Base-by-base conservation (phyloP, 2,329 filamentous ascomycete genomes). In the Phyllosticta citriasiana region DNA sequence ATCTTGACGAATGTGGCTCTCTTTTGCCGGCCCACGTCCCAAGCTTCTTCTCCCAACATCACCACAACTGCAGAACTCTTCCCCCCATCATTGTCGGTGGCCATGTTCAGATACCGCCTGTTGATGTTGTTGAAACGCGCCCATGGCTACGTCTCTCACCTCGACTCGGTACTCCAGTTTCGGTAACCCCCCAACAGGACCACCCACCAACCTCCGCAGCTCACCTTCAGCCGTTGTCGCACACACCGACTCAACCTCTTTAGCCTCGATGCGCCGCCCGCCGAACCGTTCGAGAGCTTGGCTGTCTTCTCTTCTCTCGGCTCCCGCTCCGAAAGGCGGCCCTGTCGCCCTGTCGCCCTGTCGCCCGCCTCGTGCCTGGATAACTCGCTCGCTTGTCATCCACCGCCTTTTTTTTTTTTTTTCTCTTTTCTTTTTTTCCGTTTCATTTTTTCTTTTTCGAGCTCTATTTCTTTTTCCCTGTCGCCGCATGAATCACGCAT, bases 271-370 rank as follows among this genome's bases (percentile, higher is more conserved):
- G 53, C 53, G 50, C 40, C 53, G 50, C 40, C 53, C 53, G 55
- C 35, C 58, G 58, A 60, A 60, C 40, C 53, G 53, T 60, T 60
- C 58, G 35, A 60, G 58, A 60, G 56, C 58, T 27, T 52, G 25
- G 16, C 51, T 1, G 2, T 26, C 19, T 24, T 2, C 19, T n/a
- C 12, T 27, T 6, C 50, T 22, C 3, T 33, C 19, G n/a, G 12
- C 55, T 24, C 55, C 33, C 22, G 30, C 33, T 58, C 16, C 33
- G 33, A 40, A 14, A 40, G 33, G 56, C 40, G 47, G 19, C 56
- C 26, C 52, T 51, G 14, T 7, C 40, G n/a, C 25, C n/a, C 27
- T 52, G 16, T 9, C 47, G 19, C 26, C 27, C 57, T 35, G 57
- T 19, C 27, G 25, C 24, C 54, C 54, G 50, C 30, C 47, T 53